A percentile compares a stretch with the other conserved stretches of the same genome.
Conservation (phyloP, 768 basidiomycete species). For the Sporobolomyces pararoseus region DNA sequence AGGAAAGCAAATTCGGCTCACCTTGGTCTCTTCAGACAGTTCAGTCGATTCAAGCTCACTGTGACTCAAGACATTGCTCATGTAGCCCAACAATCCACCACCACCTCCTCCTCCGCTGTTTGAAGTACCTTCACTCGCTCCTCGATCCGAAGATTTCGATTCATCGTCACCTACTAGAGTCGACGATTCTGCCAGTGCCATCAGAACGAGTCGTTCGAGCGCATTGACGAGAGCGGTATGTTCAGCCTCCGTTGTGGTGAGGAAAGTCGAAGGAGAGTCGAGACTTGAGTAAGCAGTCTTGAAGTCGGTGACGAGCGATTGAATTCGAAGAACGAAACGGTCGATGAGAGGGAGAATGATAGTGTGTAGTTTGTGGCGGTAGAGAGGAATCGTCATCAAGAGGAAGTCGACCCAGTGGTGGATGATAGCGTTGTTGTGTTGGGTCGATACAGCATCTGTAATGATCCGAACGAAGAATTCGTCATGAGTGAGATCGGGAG, state of each 20-base stretch:
- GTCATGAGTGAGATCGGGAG: slow-evolving; percentile 51
- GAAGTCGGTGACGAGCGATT: slow-evolving; percentile 52
- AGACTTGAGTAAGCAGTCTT: slow-evolving; percentile 17
- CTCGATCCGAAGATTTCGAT: slow-evolving; percentile 3
- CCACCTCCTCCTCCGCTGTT: slow-evolving; percentile 60
- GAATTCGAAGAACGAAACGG: slow-evolving; percentile 70
- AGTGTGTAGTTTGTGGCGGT: slow-evolving; percentile 65
- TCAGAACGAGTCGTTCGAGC: slow-evolving; percentile 72
- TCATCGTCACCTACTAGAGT: slow-evolving; percentile 45
- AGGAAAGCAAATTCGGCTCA: slow-evolving; percentile 5
- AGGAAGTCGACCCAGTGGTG: slow-evolving; percentile 98
- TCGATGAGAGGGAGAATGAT: slow-evolving; percentile 72
- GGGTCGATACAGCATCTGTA: slow-evolving; percentile 69
- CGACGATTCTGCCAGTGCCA: slow-evolving; percentile 60
- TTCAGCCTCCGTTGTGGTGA: slow-evolving; percentile 69
- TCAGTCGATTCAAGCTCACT: slow-evolving; percentile 53
- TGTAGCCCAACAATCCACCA: slow-evolving; percentile 66
- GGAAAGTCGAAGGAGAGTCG: slow-evolving; percentile 48
- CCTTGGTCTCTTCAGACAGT: slow-evolving; percentile 28
- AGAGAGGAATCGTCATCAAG: slow-evolving; percentile 81
- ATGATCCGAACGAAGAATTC: slow-evolving; percentile 72
- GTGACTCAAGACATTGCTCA: slow-evolving; percentile 83
- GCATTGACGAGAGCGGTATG: slow-evolving; percentile 78
- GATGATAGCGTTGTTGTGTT: slow-evolving; percentile 69
- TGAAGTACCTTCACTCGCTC: background rate